Evolutionary conservation across 768 basidiomycete species (phyloP).

Genomic region (Mycena vulgaris): DNA sequence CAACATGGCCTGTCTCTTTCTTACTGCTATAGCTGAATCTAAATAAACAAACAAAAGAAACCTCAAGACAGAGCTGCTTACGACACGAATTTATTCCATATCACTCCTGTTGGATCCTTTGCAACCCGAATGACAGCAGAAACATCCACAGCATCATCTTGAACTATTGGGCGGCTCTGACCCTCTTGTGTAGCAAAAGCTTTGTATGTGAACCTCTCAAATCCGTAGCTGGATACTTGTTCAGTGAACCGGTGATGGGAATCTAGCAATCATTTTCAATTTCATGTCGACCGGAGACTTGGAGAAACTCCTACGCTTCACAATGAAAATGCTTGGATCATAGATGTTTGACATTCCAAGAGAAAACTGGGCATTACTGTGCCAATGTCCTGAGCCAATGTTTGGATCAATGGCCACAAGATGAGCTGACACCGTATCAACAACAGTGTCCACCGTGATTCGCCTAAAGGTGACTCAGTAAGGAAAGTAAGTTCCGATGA

Average conservation of each 20-base stretch:
- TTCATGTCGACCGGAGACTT: constrained; percentile 12
- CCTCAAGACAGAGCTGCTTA: constrained; percentile 56
- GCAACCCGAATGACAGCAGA: constrained; percentile 97
- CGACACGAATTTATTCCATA: constrained; percentile 99
- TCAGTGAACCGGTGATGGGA: constrained; percentile 99
- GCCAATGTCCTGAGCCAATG: constrained; percentile 96
- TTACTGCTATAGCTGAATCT: constrained; percentile 93
- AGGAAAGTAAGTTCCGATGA: neutral
- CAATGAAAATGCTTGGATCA: constrained; percentile 96
- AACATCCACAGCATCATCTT: constrained; percentile 94
- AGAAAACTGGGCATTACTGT: constrained; percentile 98
- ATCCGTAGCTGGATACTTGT: constrained; percentile 99
- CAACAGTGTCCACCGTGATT: constrained; percentile 99
- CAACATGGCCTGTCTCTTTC: constrained; percentile 98
- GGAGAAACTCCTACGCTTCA: constrained; percentile 81
- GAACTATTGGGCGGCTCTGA: constrained; percentile 89
- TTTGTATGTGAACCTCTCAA: constrained; percentile 97
- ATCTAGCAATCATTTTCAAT: constrained; percentile 64
- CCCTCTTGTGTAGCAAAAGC: constrained; percentile 87
- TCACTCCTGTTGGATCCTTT: constrained; percentile 96
- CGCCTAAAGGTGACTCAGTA: constrained; percentile 55
- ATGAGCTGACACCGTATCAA: constrained; percentile 98
- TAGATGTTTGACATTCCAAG: constrained; percentile 95
- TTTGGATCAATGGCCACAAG: constrained; percentile 99
- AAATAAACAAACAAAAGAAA: constrained; percentile 29